Evolutionary conservation across 768 basidiomycete genomes (phyloP), one percentile per base, ranked within the genome.

Genomic region (Leccinum ochraceum): DNA sequence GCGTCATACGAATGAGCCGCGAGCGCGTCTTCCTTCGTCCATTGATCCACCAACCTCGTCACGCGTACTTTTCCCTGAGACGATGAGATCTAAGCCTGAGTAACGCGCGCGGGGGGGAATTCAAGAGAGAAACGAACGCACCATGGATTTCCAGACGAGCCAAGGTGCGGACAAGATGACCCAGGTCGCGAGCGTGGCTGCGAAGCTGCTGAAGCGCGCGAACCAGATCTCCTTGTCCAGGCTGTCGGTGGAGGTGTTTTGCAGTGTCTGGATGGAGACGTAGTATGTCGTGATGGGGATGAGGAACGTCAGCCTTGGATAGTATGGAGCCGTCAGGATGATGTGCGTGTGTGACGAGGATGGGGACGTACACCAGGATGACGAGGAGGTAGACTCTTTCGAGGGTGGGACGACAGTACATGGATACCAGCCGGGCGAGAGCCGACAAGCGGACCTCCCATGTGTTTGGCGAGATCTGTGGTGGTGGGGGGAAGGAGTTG

Each of bases 71-170:
- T 78, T 53, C 84, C 82, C 81, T 83, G 60, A n/a, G 11, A 54
- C 2, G 26, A 46, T 34, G 17, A 28, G 42, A 20, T 10, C 60
- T 53, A 3, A 56, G 46, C n/a, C 14, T 1, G 2, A 3, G 6
- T 24, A 20, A 54, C 6, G 10, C 4, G 10, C n/a, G 11, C 8
- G 28, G 32, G 32, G 11, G 34, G 34, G 1, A 34, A 26, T 5
- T 24, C 0, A 0, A 5, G 13, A 6, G 13, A 13, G 34, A 46
- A 34, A 39, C 32, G n/a, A 34, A 39, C 32, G 44, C 46, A 79
- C 76, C 57, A 75, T 61, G 36, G 67, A 74, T 63, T 86, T 85
- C 82, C 83, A 85, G 24, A 79, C 48, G 44, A 76, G 50, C 46
- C 82, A 67, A 6, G 83, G 84, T 3, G 70, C 44, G 50, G 74